phyloP scores from a whole-genome alignment of 2,329 filamentous ascomycete species.

The Volutella citrinella region DNA sequence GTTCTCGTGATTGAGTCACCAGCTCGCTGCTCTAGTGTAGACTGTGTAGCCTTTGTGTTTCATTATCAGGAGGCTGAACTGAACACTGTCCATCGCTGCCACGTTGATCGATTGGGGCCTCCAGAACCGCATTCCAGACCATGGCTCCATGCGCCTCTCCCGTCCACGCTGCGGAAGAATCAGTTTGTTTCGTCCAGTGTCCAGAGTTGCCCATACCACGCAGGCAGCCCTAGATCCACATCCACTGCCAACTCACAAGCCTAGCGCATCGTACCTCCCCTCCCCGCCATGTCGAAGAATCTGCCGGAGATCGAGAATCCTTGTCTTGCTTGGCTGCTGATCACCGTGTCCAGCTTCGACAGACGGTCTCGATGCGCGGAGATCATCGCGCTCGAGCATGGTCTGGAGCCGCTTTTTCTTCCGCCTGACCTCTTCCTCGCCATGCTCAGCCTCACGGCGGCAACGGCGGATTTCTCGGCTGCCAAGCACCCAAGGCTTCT shows the following conservation, averaged over 20 bases:
- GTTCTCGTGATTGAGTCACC: too few species aligned
- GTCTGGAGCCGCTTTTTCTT: too few species aligned
- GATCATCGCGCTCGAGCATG: too few species aligned
- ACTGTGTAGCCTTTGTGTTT: too few species aligned
- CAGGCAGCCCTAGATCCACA: conserved; percentile 9
- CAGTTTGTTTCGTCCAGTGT: conserved; percentile 6
- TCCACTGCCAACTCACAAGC: conserved; percentile 23
- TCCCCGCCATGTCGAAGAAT: conserved; percentile 27
- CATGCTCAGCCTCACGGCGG: conserved; percentile 43
- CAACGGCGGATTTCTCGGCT: conserved; percentile 48
- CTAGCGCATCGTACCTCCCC: conserved; percentile 34
- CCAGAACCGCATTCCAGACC: conserved; percentile 21
- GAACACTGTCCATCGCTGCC: too few species aligned
- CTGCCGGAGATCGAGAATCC: conserved; percentile 20
- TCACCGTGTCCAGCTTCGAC: conserved; percentile 4
- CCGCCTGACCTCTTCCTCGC: conserved; percentile 23
- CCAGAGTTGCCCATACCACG: conserved; percentile 13
- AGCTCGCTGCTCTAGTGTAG: too few species aligned
- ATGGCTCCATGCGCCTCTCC: conserved; percentile 11
- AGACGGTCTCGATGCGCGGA: conserved; percentile 5
- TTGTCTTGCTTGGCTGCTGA: conserved; percentile 13
- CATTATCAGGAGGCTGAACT: too few species aligned
- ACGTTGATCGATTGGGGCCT: conserved; percentile 8
- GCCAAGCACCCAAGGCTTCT: conserved; percentile 53
- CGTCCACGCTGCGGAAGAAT: too few species aligned